Conservation (phyloP, 768 basidiomycete genomes). For the Termitomyces sp. region DNA sequence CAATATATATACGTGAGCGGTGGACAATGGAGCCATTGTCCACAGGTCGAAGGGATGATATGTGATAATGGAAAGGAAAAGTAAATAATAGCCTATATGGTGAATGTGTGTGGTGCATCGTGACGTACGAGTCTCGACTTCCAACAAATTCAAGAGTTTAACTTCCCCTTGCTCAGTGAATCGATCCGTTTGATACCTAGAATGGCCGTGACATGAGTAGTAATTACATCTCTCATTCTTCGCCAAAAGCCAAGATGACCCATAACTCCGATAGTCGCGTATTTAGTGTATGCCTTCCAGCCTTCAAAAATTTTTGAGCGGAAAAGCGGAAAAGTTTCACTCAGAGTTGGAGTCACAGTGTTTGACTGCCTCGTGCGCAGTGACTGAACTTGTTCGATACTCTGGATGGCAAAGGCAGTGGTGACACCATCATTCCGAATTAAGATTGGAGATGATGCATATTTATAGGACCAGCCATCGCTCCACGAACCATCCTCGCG, state of each 20-base stretch:
- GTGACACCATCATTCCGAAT: neutral
- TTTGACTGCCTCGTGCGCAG: too few relatives aligned
- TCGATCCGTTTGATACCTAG: too few relatives aligned
- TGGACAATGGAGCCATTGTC: too few relatives aligned
- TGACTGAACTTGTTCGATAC: neutral
- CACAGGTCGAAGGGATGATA: too few relatives aligned
- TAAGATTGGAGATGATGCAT: neutral
- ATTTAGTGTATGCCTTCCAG: neutral
- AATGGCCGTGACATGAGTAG: neutral
- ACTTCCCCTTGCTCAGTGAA: neutral
- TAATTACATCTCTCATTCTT: neutral
- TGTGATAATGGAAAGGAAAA: too few relatives aligned
- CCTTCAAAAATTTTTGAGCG: neutral
- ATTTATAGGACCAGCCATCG: neutral
- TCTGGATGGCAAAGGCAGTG: neutral
- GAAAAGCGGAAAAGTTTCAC: neutral
- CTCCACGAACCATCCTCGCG: neutral
- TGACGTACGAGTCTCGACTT: too few relatives aligned
- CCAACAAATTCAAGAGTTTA: neutral
- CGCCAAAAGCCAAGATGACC: neutral
- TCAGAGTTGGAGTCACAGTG: neutral
- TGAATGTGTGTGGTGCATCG: too few relatives aligned
- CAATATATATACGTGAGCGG: too few relatives aligned
- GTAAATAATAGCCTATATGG: too few relatives aligned
- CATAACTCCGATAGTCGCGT: neutral